phyloP scores from a whole-genome alignment of 2,329 filamentous ascomycete species.

The Aspergillus caelatus region DNA sequence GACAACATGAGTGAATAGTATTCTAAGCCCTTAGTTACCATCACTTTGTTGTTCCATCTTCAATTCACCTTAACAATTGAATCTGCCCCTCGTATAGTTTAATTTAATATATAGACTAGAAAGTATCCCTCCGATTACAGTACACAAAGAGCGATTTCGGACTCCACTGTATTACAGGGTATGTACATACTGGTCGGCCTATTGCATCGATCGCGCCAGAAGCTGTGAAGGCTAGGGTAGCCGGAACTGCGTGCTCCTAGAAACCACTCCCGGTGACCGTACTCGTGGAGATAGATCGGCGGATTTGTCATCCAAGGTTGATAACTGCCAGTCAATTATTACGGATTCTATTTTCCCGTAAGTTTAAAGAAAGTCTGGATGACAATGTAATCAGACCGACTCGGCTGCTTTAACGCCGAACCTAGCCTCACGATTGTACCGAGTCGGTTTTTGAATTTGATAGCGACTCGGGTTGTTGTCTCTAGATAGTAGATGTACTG shows the following conservation, averaged over 20 bases:
- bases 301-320: conserved; percentile 34
- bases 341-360: conserved; percentile 43
- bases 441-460: background rate
- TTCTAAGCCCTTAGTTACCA: background rate
- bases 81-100: background rate
- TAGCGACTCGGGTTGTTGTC: background rate
- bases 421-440: conserved; percentile 2
- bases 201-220: conserved; percentile 19
- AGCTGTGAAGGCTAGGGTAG: conserved; percentile 14
- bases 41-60: background rate
- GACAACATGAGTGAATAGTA: background rate
- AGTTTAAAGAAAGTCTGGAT: conserved; percentile 17
- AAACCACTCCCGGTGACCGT: conserved; percentile 30
- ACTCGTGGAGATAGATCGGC: conserved; percentile 39
- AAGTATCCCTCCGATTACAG: background rate
- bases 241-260: conserved; percentile 14
- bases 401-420: conserved; percentile 28
- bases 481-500: background rate
- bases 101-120: background rate
- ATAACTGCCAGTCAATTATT: conserved; percentile 14
- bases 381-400: conserved; percentile 20
- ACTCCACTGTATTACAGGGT: conserved; percentile 11
- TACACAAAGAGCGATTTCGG: conserved; percentile 17
- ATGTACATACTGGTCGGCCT: background rate
- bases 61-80: background rate